Base-by-base conservation (phyloP, 768 basidiomycete species). In the Brasilioporus rufonigricans region DNA sequence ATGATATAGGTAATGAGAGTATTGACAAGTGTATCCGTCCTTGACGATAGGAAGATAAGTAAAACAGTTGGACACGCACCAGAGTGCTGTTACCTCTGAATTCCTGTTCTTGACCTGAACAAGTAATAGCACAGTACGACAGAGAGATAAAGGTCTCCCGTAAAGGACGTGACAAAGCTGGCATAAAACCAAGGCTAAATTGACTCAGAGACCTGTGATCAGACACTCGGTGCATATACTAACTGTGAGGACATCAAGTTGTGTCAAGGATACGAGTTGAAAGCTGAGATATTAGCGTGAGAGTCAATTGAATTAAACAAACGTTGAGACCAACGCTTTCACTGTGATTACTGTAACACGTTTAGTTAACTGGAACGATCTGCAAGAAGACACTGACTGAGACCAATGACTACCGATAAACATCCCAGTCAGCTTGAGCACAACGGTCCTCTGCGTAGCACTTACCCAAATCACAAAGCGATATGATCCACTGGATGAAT, bases 131-230 rank as follows among this genome's bases (percentile, higher is more conserved):
- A 79, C 21, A 86, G 70, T 5, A 76, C 71, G 35, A 77, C 46
- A 2, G 83, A 76, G 23, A 86, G 76, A 35, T 77, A 76, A 11
- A 80, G 58, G 61, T 86, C 84, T 18, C 78, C 78, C 11, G 71
- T 61, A n/a, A 81, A 76, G 0, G 77, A 75, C 1, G 77, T 65
- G 5, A 74, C 77, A 58, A 85, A 84, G 56, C 77, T 77, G 45
- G 78, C 61, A 58, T 82, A 84, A 58, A 86, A 71, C 33, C 80
- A 62, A 27, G 61, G 65, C 84, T 86, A 49, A 33, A 14, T 2
- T 11, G 11, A 10, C 23, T 53, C 19, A 32, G 26, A 21, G 44
- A 26, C 4, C 4, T 18, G 9, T 13, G 12, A 16, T 3, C 4
- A 19, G 29, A 12, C 33, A 38, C 23, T 12, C 21, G 8, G 45